A percentile compares a stretch with the other conserved stretches of the same genome.
Evolutionary conservation across 495 filamentous ascomycete genomes (phyloP).

Genomic region (Achaetomiella virescens): DNA sequence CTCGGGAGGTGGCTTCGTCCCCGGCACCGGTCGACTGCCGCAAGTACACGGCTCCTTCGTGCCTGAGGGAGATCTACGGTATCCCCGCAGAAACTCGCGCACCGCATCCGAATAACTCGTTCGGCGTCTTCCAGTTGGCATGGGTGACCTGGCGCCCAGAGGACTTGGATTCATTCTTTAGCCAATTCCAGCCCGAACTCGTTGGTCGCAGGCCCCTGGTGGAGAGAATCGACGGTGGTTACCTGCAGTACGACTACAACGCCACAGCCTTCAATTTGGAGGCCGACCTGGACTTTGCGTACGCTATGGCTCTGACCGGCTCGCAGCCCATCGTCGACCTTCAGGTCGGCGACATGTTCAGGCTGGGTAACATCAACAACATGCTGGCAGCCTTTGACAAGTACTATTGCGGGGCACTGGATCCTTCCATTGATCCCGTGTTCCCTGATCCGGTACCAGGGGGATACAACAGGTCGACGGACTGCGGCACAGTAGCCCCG

Average conservation of each 20-base stretch:
- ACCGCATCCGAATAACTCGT: conserved; percentile 18
- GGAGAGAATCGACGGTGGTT: conserved; percentile 22
- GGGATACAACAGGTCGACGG: conserved; percentile 28
- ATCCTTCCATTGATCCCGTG: conserved; percentile 39
- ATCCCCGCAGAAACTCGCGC: background rate
- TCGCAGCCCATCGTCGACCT: conserved; percentile 51
- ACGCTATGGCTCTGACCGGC: conserved; percentile 38
- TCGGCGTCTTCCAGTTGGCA: conserved; percentile 32
- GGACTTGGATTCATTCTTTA: conserved; percentile 57
- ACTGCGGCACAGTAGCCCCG: conserved; percentile 46
- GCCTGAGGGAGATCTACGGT: background rate
- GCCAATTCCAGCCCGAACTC: conserved; percentile 30
- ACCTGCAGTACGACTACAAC: conserved; percentile 11
- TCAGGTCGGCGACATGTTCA: conserved; percentile 49
- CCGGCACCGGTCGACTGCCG: background rate
- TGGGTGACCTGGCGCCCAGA: conserved; percentile 5
- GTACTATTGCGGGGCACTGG: conserved; percentile 44
- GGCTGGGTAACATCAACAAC: conserved; percentile 46
- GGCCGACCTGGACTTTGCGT: conserved; percentile 26
- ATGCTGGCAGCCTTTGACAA: conserved; percentile 48
- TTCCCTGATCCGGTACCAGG: conserved; percentile 43
- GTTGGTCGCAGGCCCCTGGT: conserved; percentile 15
- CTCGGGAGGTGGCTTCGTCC: background rate
- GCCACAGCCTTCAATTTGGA: conserved; percentile 23
- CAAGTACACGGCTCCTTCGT: background rate